phyloP scores from a whole-genome alignment of 1,139 yeast genomes.

The Taphrina pruni region DNA sequence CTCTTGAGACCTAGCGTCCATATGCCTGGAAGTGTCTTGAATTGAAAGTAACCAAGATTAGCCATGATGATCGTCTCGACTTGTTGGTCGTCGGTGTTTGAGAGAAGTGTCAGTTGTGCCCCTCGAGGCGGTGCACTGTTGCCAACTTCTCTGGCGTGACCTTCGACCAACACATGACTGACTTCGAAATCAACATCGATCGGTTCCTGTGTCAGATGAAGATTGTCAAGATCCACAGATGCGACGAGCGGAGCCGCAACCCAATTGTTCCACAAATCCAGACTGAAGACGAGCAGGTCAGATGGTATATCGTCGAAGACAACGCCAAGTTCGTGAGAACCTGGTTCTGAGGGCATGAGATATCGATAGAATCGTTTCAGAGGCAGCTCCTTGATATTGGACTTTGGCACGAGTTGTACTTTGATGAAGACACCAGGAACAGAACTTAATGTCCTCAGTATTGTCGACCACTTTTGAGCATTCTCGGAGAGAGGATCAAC shows the following conservation, averaged over 20 bases:
- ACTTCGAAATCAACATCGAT: slow-evolving; percentile 59
- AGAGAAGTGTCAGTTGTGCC: slow-evolving; percentile 56
- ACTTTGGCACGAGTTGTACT: slow-evolving; percentile 66
- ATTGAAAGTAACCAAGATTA: slow-evolving; percentile 75
- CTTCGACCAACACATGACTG: slow-evolving; percentile 67
- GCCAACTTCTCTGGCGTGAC: slow-evolving; percentile 63
- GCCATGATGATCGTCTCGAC: slow-evolving; percentile 74
- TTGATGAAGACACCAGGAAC: slow-evolving; percentile 56
- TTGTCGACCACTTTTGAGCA: slow-evolving; percentile 66
- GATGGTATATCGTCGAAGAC: slow-evolving; percentile 57
- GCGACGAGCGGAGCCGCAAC: slow-evolving; percentile 60
- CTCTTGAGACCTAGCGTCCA: slow-evolving; percentile 61
- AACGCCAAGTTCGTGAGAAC: slow-evolving; percentile 48
- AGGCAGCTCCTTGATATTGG: slow-evolving; percentile 56
- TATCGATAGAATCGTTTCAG: slow-evolving; percentile 67
- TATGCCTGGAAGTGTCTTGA: slow-evolving; percentile 70
- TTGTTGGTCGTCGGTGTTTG: slow-evolving; percentile 46
- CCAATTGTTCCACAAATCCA: slow-evolving; percentile 75
- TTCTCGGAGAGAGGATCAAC: slow-evolving; percentile 74
- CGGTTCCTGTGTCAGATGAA: slow-evolving; percentile 54
- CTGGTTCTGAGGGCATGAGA: slow-evolving; percentile 51
- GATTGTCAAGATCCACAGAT: slow-evolving; percentile 66
- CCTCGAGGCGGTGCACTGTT: slow-evolving; percentile 59
- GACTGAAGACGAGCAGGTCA: slow-evolving; percentile 59
- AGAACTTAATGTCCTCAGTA: slow-evolving; percentile 57